Evolutionary conservation across 2,329 filamentous ascomycete species (phyloP).

Genomic region (Lecanicillium sp.): DNA sequence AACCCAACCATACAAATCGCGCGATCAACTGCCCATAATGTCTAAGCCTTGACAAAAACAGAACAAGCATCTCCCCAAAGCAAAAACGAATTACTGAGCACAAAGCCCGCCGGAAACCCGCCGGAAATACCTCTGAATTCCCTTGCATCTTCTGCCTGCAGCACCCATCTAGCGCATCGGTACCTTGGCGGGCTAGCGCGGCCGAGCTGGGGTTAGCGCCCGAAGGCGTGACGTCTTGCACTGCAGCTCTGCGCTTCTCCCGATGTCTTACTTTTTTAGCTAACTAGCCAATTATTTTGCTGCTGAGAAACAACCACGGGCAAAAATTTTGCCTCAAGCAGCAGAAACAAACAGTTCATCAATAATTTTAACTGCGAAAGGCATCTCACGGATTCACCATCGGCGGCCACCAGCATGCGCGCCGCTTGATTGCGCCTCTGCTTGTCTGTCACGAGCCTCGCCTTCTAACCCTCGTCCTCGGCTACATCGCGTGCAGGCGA

Average conservation of each 20-base stretch:
- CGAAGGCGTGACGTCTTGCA: slow-evolving; percentile 6
- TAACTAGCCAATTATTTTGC: neutral
- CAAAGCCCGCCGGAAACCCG: too few relatives aligned
- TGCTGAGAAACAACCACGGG: neutral
- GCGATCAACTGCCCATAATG: too few relatives aligned
- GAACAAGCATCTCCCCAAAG: too few relatives aligned
- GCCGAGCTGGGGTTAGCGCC: slow-evolving; percentile 5
- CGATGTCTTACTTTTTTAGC: neutral
- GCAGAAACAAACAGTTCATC: too few relatives aligned
- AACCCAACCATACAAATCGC: too few relatives aligned
- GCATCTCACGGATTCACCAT: neutral
- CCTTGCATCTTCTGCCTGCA: neutral
- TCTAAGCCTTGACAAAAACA: too few relatives aligned
- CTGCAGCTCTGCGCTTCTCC: neutral
- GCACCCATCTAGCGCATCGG: neutral
- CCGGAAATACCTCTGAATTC: too few relatives aligned
- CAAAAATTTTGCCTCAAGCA: neutral
- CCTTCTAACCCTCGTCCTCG: neutral
- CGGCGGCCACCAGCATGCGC: neutral
- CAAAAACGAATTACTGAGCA: too few relatives aligned
- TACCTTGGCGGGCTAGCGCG: neutral
- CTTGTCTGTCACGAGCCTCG: slow-evolving; percentile 1
- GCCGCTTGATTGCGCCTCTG: neutral
- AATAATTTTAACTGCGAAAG: neutral
- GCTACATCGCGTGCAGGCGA: slow-evolving; percentile 3